Percentiles rank a stretch among this genome's conserved stretches.
phyloP scores from a whole-genome alignment of 2,329 filamentous ascomycete species.

The Davidsoniella eucalypti region DNA sequence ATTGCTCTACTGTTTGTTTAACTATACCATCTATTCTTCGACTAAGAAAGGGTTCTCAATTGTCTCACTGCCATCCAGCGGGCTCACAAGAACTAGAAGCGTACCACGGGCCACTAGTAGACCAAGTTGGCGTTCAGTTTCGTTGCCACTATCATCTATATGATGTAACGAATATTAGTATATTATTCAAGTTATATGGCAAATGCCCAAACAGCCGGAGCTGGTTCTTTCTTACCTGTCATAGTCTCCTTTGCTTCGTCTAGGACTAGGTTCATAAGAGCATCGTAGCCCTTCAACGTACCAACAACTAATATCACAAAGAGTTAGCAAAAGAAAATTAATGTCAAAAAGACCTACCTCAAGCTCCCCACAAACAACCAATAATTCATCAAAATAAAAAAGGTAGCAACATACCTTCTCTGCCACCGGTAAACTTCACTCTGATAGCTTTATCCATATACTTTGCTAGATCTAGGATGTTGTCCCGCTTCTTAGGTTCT shows the following conservation, averaged over 20 bases:
- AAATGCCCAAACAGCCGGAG: too few species aligned
- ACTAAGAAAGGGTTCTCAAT: slow-evolving; percentile 73
- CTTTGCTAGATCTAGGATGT: slow-evolving; percentile 86
- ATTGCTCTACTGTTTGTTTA: too few species aligned
- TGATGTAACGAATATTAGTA: background rate
- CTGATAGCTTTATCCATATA: slow-evolving; percentile 94
- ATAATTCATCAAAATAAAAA: too few species aligned
- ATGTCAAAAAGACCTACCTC: too few species aligned
- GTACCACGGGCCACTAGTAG: slow-evolving; percentile 85
- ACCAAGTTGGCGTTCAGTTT: slow-evolving; percentile 62
- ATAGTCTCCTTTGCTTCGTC: slow-evolving; percentile 87
- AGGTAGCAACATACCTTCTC: slow-evolving; percentile 49
- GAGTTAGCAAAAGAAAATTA: slow-evolving; percentile 8
- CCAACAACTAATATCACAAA: slow-evolving; percentile 50
- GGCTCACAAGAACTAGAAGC: slow-evolving; percentile 79
- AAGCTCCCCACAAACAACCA: background rate
- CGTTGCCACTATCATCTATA: slow-evolving; percentile 82
- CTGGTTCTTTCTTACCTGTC: slow-evolving; percentile 41
- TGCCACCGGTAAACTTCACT: slow-evolving; percentile 91
- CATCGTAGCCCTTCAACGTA: slow-evolving; percentile 86
- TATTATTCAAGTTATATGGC: background rate
- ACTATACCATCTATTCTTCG: slow-evolving; percentile 9
- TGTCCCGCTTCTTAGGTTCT: slow-evolving; percentile 73
- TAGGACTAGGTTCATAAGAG: slow-evolving; percentile 92
- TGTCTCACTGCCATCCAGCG: slow-evolving; percentile 84